Base-by-base conservation (phyloP, 2,329 filamentous ascomycete genomes). In the Colletotrichum sp. region DNA sequence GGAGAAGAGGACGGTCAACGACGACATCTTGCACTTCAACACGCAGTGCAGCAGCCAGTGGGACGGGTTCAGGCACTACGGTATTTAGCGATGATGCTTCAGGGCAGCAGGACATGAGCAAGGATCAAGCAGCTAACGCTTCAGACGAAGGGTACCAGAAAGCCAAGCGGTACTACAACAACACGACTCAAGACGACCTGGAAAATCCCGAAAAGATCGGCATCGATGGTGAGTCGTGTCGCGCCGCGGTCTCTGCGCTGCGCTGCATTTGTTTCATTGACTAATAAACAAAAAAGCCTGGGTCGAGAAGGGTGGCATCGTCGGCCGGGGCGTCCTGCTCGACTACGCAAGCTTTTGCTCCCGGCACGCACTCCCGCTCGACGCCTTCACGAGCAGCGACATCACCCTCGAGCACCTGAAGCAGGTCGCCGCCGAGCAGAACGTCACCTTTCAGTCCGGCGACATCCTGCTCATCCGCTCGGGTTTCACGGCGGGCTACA, bases 311-410 rank as follows among this genome's bases (percentile, higher is more conserved):
- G 88, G 84, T 3, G 87, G 88, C 32, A 85, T 91, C 8, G 87
- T 87, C 4, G 89, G 89, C 6, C 86, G 89, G 0, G 89, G 88
- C 22, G 84, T 91, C 1, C 82, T 91, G 0, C 81, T 91, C 0
- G 91, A 93, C 80, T 92, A 88, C 70, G 87, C 85, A 7, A 77
- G 84, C 29, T 92, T 89, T 77, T 87, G 89, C 22, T 85, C 89
- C 69, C 86, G 86, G 19, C 87, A 89, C 71, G 86, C 87, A n/a
- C 88, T 89, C 39, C 76, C 83, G 6, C 90, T 89, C 77, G 85
- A 90, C 77, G 87, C 91, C 2, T 88, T 91, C 69, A 86, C 87
- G 5, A 84, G 86, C 1, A 86, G 91, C 79, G 85, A 87, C 34
- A 92, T 93, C 81, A 81, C 81, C 52, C 78, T 80, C 5, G 9